Evolutionary conservation across 2,329 filamentous ascomycete species (phyloP).

Genomic region (Sphaerostilbella broomeana): DNA sequence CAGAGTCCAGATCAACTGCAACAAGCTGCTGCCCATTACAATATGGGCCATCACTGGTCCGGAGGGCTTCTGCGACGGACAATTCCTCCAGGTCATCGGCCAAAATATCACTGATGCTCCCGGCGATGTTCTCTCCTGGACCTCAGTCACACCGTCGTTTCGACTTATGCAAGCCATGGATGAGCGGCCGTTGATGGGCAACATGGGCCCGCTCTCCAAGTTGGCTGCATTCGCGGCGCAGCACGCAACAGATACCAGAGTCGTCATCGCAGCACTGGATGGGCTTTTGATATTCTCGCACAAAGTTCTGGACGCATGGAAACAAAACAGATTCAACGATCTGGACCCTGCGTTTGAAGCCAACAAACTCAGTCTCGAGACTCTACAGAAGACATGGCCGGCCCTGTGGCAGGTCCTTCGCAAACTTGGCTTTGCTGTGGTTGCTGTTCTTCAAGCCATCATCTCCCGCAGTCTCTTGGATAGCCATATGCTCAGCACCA

Average conservation of each 20-base stretch:
- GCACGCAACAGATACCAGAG: constrained; percentile 38
- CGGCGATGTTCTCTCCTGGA: constrained; percentile 54
- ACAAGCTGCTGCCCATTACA: constrained; percentile 62
- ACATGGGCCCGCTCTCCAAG: constrained; percentile 61
- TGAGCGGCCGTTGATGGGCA: constrained; percentile 54
- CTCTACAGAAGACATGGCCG: constrained; percentile 59
- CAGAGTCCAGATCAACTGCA: constrained; percentile 55
- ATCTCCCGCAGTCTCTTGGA: constrained; percentile 57
- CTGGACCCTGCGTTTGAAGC: constrained; percentile 63
- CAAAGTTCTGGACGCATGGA: constrained; percentile 65
- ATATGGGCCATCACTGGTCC: constrained; percentile 61
- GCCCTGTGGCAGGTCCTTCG: constrained; percentile 69
- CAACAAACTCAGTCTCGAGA: constrained; percentile 56
- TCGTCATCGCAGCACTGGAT: constrained; percentile 49
- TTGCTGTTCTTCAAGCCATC: constrained; percentile 68
- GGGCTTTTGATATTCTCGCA: constrained; percentile 61
- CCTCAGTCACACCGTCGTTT: constrained; percentile 52
- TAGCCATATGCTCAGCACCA: constrained; percentile 36
- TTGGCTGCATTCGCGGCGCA: constrained; percentile 59
- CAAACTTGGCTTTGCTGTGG: constrained; percentile 66
- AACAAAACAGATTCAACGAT: constrained; percentile 63
- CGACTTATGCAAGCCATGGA: constrained; percentile 51
- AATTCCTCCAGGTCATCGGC: constrained; percentile 66
- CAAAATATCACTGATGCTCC: constrained; percentile 53
- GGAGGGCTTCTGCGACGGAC: constrained; percentile 69